A percentile compares a stretch with the other conserved stretches of the same genome.
Conservation (phyloP, 352 stramenopile species). For the Pythium sukuiense region DNA sequence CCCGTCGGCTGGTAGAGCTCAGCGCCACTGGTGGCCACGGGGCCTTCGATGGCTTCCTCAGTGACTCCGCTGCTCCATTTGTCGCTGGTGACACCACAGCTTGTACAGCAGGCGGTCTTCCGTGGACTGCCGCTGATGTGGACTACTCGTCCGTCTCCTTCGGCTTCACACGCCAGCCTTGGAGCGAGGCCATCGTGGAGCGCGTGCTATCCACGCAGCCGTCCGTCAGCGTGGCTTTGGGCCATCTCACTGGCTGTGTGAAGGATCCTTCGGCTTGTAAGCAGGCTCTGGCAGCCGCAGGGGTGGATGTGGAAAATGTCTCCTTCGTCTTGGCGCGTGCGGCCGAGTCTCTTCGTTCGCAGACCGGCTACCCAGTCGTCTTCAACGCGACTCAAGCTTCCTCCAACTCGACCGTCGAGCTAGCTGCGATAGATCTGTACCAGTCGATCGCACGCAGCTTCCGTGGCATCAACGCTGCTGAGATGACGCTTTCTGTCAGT, state of each 20-base stretch:
- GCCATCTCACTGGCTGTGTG: neutral
- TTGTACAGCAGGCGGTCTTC: neutral
- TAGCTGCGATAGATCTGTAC: neutral
- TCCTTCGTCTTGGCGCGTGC: neutral
- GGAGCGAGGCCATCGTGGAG: neutral
- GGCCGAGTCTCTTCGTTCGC: neutral
- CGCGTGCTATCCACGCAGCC: neutral
- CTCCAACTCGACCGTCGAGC: neutral
- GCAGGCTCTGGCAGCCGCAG: neutral
- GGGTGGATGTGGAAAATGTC: neutral
- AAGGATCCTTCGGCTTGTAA: neutral
- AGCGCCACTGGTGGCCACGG: neutral
- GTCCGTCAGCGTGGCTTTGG: neutral
- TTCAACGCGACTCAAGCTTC: neutral
- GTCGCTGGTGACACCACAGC: neutral
- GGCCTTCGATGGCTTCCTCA: neutral
- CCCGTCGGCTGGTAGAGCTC: slow-evolving; percentile 3
- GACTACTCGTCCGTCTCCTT: neutral
- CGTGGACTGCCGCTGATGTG: neutral
- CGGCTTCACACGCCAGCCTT: neutral
- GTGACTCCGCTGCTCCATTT: neutral
- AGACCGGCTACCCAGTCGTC: neutral
- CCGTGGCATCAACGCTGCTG: neutral
- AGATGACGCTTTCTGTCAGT: neutral
- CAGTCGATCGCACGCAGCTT: neutral